Conservation (phyloP, 225 moss, liverwort and hornwort genomes). For the Lunularia cruciata region DNA sequence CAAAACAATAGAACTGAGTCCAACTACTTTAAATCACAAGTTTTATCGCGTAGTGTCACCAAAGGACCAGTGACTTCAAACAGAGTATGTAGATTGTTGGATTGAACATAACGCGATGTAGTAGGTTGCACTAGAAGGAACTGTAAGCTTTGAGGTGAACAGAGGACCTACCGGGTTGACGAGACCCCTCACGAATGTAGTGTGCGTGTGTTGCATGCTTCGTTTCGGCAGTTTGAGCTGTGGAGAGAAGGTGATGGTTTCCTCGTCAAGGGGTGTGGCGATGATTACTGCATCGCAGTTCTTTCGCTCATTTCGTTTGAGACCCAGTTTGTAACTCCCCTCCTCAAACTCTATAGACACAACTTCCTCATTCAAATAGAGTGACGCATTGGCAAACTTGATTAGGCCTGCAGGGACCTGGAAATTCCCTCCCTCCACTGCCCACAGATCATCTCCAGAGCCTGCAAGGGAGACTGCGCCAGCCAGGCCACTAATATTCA, state of each 20-base stretch:
- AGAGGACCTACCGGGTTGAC: conserved; percentile 58
- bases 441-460: conserved; percentile 83
- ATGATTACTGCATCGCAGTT: conserved; percentile 74
- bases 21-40: too few species aligned
- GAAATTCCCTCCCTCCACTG: conserved; percentile 86
- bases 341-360: conserved; percentile 52
- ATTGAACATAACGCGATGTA: not conserved
- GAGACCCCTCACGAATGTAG: conserved; percentile 83
- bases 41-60: too few species aligned
- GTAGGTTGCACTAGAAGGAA: not conserved
- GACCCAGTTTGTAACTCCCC: conserved; percentile 52
- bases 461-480: conserved; percentile 91
- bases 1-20: not conserved
- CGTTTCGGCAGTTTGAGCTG: conserved; percentile 57
- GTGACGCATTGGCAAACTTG: conserved; percentile 64
- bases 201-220: conserved; percentile 79
- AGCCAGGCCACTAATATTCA: conserved; percentile 87
- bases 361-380: conserved; percentile 69
- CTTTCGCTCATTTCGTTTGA: conserved; percentile 30
- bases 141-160: too few species aligned
- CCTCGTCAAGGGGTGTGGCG: conserved; percentile 88
- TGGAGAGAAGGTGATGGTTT: conserved; percentile 65
- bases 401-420: conserved; percentile 82
- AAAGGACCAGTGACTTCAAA: too few species aligned
- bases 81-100: too few species aligned